These are phyloP conservation scores for Tylopilus orsonianus DNA, from an alignment of 1,284 basidiomycete species.

Conservation along the genomic window DNA sequence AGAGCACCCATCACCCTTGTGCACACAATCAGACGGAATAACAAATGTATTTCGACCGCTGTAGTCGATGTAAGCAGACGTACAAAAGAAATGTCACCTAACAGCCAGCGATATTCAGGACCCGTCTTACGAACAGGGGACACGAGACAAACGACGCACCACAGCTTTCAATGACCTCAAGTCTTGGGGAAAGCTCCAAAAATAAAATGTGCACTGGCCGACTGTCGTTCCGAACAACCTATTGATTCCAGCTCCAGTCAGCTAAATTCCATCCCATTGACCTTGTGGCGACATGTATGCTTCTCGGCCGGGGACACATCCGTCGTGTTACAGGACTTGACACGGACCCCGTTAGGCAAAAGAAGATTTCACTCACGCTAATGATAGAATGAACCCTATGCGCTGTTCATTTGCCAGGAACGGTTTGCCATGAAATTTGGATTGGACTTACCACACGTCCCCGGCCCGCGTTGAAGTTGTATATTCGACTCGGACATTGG, in stretches of 20 bases:
- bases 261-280: no score
- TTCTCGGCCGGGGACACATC: background rate
- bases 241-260: background rate
- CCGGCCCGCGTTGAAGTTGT: background rate
- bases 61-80: background rate
- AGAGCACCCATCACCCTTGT: conserved; percentile 8
- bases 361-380: conserved; percentile 6
- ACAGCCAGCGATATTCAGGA: background rate
- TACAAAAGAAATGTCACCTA: conserved; percentile 14
- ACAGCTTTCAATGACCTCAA: conserved; percentile 12
- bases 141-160: conserved; percentile 3
- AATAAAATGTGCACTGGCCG: conserved; percentile 14
- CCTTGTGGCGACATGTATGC: no score
- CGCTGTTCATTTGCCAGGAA: background rate
- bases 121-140: no score
- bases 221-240: conserved; percentile 16
- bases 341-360: background rate
- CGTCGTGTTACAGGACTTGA: no score
- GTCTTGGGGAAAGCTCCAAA: conserved; percentile 13
- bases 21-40: no score
- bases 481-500: background rate
- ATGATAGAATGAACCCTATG: conserved; percentile 6
- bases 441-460: conserved; percentile 5
- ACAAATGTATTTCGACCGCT: background rate
- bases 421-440: background rate